Percentiles rank a stretch among this genome's conserved stretches.
These are phyloP conservation scores for Talaromyces sp. DNA, from an alignment of 2,329 filamentous ascomycete species.

Conservation along the genomic window DNA sequence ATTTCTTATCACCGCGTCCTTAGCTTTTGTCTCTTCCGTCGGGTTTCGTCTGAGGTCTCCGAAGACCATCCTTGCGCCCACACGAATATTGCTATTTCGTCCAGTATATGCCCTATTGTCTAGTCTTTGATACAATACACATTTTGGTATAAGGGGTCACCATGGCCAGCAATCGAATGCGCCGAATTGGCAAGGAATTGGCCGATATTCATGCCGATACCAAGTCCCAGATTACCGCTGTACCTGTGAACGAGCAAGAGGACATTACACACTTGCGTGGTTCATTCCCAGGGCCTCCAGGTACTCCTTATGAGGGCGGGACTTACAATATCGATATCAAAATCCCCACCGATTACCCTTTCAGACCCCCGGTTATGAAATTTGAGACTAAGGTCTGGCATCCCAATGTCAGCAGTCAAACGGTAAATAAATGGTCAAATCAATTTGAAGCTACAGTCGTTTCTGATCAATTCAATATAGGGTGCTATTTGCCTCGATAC, in stretches of 20 bases:
- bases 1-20: too few relatives aligned
- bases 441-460: background rate
- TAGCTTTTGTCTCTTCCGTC: too few relatives aligned
- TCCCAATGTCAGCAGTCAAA: conserved; percentile 93
- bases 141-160: conserved; percentile 17
- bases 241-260: conserved; percentile 62
- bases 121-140: too few relatives aligned
- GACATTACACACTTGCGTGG: conserved; percentile 83
- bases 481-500: conserved; percentile 97
- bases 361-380: conserved; percentile 86
- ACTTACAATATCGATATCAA: conserved; percentile 80
- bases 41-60: too few relatives aligned
- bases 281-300: conserved; percentile 81
- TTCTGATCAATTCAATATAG: conserved; percentile 49
- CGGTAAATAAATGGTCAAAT: conserved; percentile 59
- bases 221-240: conserved; percentile 74
- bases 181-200: conserved; percentile 57
- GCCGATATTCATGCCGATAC: conserved; percentile 62
- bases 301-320: conserved; percentile 90
- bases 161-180: conserved; percentile 61
- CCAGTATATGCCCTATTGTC: too few relatives aligned
- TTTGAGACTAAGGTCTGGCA: conserved; percentile 97
- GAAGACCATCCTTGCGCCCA: too few relatives aligned
- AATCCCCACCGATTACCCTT: conserved; percentile 88
- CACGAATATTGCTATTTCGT: too few relatives aligned